These are phyloP conservation scores for Picochlorum costavermella DNA, from an alignment of 139 green algal genomes.

Conservation along the genomic window DNA sequence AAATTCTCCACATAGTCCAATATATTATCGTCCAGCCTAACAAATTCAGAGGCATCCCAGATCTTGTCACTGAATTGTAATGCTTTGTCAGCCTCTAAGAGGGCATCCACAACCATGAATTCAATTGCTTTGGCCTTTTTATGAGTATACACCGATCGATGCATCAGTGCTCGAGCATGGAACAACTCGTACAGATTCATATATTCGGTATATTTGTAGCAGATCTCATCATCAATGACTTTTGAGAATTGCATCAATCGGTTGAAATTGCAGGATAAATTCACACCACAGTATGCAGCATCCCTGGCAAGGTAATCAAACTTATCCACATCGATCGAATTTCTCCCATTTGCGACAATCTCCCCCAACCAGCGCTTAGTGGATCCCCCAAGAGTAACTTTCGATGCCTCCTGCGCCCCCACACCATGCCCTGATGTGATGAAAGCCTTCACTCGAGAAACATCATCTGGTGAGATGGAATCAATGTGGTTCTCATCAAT, in stretches of 20 bases:
- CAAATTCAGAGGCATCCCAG: constrained; percentile 31
- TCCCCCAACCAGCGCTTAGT: constrained; percentile 59
- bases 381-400: background rate
- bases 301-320: constrained; percentile 72
- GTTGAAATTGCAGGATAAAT: constrained; percentile 45
- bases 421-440: constrained; percentile 27
- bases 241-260: constrained; percentile 47
- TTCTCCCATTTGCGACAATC: constrained; percentile 71
- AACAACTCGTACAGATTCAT: constrained; percentile 70
- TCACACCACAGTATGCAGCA: constrained; percentile 41
- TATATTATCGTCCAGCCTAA: constrained; percentile 65
- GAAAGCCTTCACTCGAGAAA: constrained; percentile 19
- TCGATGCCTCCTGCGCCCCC: background rate
- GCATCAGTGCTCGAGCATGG: constrained; percentile 52
- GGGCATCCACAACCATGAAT: constrained; percentile 79
- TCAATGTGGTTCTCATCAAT: constrained; percentile 43
- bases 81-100: constrained; percentile 53
- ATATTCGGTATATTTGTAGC: constrained; percentile 74
- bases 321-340: constrained; percentile 77
- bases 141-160: constrained; percentile 73
- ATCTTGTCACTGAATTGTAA: constrained; percentile 42
- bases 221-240: constrained; percentile 71
- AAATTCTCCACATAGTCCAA: constrained; percentile 39
- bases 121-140: constrained; percentile 67
- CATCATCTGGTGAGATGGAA: constrained; percentile 14